Percentiles rank a stretch among this genome's conserved stretches.
Conservation (phyloP, 345 rosid species). For the Psidium friedrichsthalianum region DNA sequence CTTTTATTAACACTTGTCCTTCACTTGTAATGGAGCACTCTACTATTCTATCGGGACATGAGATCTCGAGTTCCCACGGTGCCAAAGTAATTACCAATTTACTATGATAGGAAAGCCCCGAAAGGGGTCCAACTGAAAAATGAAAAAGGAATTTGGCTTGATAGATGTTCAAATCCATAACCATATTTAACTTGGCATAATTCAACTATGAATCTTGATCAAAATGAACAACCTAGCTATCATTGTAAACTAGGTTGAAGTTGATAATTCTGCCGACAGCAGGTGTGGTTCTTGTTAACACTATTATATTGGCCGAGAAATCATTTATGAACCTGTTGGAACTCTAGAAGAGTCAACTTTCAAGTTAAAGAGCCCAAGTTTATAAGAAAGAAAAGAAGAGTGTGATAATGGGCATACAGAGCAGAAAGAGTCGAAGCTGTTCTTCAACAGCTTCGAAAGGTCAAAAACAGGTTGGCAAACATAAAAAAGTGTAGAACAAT, state of each 20-base stretch:
- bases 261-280: not conserved
- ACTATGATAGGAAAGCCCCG: not conserved
- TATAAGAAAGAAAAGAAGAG: too few species aligned
- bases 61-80: not conserved
- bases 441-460: conserved; percentile 41
- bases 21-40: not conserved
- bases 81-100: not conserved
- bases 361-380: too few species aligned
- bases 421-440: conserved; percentile 42
- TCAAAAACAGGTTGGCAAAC: conserved; percentile 40
- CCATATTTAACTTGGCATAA: not conserved
- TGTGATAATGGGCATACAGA: conserved; percentile 48
- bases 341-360: not conserved
- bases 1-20: not conserved
- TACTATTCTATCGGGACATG: not conserved
- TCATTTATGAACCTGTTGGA: not conserved
- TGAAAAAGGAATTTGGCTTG: not conserved
- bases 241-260: not conserved
- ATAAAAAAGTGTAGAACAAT: not conserved
- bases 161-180: not conserved
- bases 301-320: not conserved
- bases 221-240: not conserved
- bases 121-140: not conserved
- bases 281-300: not conserved
- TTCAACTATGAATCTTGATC: not conserved